Conservation (phyloP, 768 basidiomycete species). For the Boletus barrowsii region DNA sequence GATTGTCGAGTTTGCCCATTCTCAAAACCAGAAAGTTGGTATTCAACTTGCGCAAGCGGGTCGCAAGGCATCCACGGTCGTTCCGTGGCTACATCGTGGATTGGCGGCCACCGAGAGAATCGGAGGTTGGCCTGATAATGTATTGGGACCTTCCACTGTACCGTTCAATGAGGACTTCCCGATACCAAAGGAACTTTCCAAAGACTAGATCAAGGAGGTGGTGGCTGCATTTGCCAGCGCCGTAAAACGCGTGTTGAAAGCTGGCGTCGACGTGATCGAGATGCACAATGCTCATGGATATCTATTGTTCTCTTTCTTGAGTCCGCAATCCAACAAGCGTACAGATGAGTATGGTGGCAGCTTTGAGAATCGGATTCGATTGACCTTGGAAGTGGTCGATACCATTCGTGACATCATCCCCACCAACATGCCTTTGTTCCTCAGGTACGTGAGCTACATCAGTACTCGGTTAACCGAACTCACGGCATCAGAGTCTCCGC, state of each 20-base stretch:
- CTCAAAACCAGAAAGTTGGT: constrained; percentile 64
- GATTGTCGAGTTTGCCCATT: constrained; percentile 70
- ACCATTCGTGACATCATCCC: constrained; percentile 61
- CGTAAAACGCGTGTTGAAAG: constrained; percentile 50
- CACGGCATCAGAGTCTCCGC: constrained; percentile 50
- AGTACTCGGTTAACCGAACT: not conserved
- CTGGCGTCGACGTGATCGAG: constrained; percentile 59
- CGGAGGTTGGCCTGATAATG: constrained; percentile 53
- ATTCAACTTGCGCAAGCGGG: constrained; percentile 79
- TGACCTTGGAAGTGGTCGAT: constrained; percentile 62
- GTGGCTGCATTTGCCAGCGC: constrained; percentile 54
- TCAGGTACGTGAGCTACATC: constrained; percentile 43
- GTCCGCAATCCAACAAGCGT: constrained; percentile 58
- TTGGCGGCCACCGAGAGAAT: constrained; percentile 33
- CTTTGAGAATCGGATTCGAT: constrained; percentile 64
- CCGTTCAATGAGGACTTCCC: constrained; percentile 43
- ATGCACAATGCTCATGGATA: constrained; percentile 68
- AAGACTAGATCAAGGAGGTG: constrained; percentile 54
- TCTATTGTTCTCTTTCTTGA: constrained; percentile 53
- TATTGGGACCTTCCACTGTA: constrained; percentile 56
- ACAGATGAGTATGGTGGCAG: constrained; percentile 70
- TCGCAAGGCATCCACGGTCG: constrained; percentile 63
- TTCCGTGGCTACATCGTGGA: constrained; percentile 55
- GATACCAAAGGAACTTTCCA: constrained; percentile 53
- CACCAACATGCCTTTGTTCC: constrained; percentile 63